A percentile compares a stretch with the other conserved stretches of the same genome.
phyloP scores from a whole-genome alignment of 345 rosid genomes.

The Cardamine resedifolia region DNA sequence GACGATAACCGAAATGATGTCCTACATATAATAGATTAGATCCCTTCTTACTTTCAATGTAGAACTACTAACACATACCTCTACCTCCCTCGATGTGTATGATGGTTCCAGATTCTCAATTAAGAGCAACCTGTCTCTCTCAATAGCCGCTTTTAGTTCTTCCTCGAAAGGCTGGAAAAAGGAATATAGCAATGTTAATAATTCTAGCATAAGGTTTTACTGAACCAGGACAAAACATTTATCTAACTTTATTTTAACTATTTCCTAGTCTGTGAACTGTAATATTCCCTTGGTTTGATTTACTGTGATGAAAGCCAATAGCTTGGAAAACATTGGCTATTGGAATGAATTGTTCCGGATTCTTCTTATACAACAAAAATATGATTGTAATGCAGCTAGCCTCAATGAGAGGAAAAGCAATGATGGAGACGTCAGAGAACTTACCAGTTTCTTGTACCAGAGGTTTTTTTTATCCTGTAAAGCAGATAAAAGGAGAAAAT shows the following conservation, averaged over 20 bases:
- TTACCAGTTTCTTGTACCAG: slow-evolving; percentile 49
- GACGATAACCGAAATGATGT: neutral
- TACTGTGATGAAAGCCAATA: slow-evolving; percentile 6
- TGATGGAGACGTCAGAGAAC: slow-evolving; percentile 30
- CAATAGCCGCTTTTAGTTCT: slow-evolving; percentile 41
- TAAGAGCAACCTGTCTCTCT: slow-evolving; percentile 40
- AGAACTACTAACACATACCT: slow-evolving; percentile 43
- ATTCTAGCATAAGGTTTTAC: neutral
- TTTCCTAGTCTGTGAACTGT: neutral
- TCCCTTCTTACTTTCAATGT: neutral
- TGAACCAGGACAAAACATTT: neutral
- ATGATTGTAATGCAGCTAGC: slow-evolving; percentile 5
- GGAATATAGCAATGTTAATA: slow-evolving; percentile 8
- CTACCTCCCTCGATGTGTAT: slow-evolving; percentile 53
- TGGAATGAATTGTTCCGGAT: slow-evolving; percentile 1
- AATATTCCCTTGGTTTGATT: neutral
- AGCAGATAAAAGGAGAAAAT: slow-evolving; percentile 17
- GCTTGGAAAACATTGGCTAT: slow-evolving; percentile 8
- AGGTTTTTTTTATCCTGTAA: slow-evolving; percentile 43
- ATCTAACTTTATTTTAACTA: neutral
- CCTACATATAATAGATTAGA: neutral
- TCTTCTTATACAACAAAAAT: slow-evolving; percentile 5
- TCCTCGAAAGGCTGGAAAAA: slow-evolving; percentile 51
- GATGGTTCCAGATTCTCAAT: slow-evolving; percentile 61
- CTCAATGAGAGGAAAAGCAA: slow-evolving; percentile 4